Base-by-base conservation (phyloP, 768 basidiomycete species). In the Clathrus columnatus region DNA sequence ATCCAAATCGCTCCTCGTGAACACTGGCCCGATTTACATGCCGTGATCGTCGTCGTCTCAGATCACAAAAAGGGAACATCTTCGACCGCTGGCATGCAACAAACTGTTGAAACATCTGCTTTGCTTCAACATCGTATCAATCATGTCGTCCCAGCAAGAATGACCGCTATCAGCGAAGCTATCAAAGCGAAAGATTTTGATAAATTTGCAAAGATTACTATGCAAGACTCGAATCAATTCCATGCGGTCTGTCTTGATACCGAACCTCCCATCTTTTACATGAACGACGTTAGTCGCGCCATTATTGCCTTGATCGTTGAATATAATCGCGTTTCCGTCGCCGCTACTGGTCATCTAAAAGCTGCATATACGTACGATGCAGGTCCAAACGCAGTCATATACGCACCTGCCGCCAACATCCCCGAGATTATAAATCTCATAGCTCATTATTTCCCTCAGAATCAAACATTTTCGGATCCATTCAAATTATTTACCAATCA, bases 281-380 rank as follows among this genome's bases (percentile, higher is more conserved):
- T 99, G 83, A 97, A 97, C 74, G 96, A 99, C 70, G 91, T 95
- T 63, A 87, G 84, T 55, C 79, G 88, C n/a, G 70, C 90, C n/a
- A 91, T 99, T 72, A 91, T 99, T 66, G 75, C 84, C 5, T 70
- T 97, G 64, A 77, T 99, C 61, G 85, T 87, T 42, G 96, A 98
- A 72, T 84, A 92, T 74, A 99, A 99, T 72, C 82, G 94, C 18
- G 75, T 89, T 20, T 75, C 82, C 1, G 70, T 85, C 30, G 83
- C 73, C 56, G 70, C 57, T 67, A 80, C 69, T 46, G 73, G 75
- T 1, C 79, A 80, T 51, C 73, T 82, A 68, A 83, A 88, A 64
- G 96, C 93, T 0, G 96, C 95, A 42, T 99, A 99, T 71, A 99
- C 96, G n/a, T 98, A 87, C 66, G 96, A 99, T 64, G 96, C 96